A percentile compares a stretch with the other conserved stretches of the same genome.
Evolutionary conservation across 2,329 filamentous ascomycete species (phyloP).

Genomic region (Paraconiothyrium brasiliense): DNA sequence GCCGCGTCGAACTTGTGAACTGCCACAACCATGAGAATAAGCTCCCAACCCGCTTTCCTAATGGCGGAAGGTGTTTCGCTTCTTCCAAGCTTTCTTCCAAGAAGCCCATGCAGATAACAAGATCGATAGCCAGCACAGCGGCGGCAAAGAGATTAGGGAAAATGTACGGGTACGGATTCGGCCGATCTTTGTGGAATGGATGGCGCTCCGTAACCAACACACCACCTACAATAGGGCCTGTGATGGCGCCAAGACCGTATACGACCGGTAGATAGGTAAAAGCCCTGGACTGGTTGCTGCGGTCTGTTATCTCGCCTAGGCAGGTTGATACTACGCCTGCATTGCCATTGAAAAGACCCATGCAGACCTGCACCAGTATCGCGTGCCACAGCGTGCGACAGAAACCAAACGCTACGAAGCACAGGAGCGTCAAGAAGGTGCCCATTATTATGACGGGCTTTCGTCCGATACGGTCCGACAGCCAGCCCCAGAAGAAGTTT

Average conservation of each 20-base stretch:
- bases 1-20: constrained; percentile 67
- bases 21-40: constrained; percentile 76
- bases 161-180: constrained; percentile 79
- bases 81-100: constrained; percentile 86
- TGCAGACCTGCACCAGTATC: constrained; percentile 82
- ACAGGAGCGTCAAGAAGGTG: constrained; percentile 81
- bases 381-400: constrained; percentile 85
- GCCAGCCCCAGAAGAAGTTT: constrained; percentile 89
- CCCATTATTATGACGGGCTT: constrained; percentile 86
- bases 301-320: constrained; percentile 92
- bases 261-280: constrained; percentile 96
- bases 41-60: constrained; percentile 66
- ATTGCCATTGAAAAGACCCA: constrained; percentile 95
- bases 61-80: constrained; percentile 67
- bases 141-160: constrained; percentile 84
- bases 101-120: constrained; percentile 79
- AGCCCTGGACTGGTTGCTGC: constrained; percentile 90
- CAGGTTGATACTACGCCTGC: constrained; percentile 94
- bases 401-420: constrained; percentile 88
- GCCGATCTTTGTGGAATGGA: constrained; percentile 61
- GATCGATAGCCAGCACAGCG: constrained; percentile 73
- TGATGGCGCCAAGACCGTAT: constrained; percentile 95
- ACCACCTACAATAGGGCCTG: constrained; percentile 90
- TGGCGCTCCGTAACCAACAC: constrained; percentile 74
- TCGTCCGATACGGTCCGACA: constrained; percentile 80